Percentiles rank a stretch among this genome's conserved stretches.
phyloP scores from a whole-genome alignment of 805 yeast species.

The Grigorovia transvaalensis region DNA sequence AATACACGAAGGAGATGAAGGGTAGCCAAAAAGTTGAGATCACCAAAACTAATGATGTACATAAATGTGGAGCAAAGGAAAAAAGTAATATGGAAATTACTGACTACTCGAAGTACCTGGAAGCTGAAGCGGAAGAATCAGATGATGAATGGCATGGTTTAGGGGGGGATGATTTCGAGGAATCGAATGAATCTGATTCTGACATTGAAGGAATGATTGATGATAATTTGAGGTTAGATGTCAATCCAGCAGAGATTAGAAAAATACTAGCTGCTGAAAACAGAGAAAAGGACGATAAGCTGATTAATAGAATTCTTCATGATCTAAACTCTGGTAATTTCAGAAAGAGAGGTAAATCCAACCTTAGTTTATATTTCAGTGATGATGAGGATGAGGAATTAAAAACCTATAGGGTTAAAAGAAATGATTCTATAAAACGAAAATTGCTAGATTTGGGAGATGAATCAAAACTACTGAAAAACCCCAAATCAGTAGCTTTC shows the following conservation, averaged over 20 bases:
- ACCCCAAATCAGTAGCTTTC: slow-evolving; percentile 54
- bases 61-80: slow-evolving; percentile 22
- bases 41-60: too few species aligned
- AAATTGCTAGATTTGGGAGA: slow-evolving; percentile 37
- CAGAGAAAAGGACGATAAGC: slow-evolving; percentile 48
- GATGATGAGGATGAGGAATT: slow-evolving; percentile 56
- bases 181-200: slow-evolving; percentile 46
- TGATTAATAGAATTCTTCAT: slow-evolving; percentile 55
- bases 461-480: slow-evolving; percentile 35
- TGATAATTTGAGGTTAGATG: slow-evolving; percentile 48
- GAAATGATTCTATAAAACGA: slow-evolving; percentile 39
- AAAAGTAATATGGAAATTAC: slow-evolving; percentile 49
- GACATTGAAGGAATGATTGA: slow-evolving; percentile 75
- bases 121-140: slow-evolving; percentile 79
- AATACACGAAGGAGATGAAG: background rate
- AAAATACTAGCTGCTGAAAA: slow-evolving; percentile 49
- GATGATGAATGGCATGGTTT: slow-evolving; percentile 82
- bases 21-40: background rate
- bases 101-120: slow-evolving; percentile 48
- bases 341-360: slow-evolving; percentile 44
- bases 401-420: slow-evolving; percentile 31
- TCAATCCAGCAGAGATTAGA: slow-evolving; percentile 49
- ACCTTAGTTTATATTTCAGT: slow-evolving; percentile 53
- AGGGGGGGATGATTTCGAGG: slow-evolving; percentile 59
- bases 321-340: slow-evolving; percentile 68